Evolutionary conservation across 805 yeast species (phyloP), one percentile per base, ranked within the genome.

Genomic region (Ogataea philodendri): DNA sequence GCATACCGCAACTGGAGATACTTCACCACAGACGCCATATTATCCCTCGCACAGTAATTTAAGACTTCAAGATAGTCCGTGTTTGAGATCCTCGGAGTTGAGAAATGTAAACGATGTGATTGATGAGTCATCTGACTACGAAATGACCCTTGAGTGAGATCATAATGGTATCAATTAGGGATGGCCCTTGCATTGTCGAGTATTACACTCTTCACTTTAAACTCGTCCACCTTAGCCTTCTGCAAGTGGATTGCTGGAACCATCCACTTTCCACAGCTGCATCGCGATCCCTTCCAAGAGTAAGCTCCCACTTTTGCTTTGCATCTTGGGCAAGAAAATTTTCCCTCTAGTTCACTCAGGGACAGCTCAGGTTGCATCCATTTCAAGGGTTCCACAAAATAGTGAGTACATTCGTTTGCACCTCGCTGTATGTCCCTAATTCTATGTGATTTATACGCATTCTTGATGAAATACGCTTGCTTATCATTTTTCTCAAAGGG

Each of bases 231-330:
- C 56, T 85, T 84, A 5, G 88, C 82, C 18, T 79, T 67, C 57
- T 81, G 88, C 37, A 93, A 60, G 57, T 84, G 86, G 41, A 93
- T 72, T 1, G 95, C 94, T 0, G 98, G 98, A 7, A 86, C 74
- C 70, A 90, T 81, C 98, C 98, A 93, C 50, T 76, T 78, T 3
- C 97, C 97, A 60, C 98, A 93, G 39, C 93, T 78, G 59, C 98
- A 93, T 50, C 95, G 67, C 2, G 90, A 78, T 0, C 98, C 98
- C 52, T 81, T 84, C 98, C 98, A 93, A 44, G 81, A 77, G 57
- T 88, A 93, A 0, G 86, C 88, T 9, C 98, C 98, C 2, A 93
- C 76, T 62, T 90, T 93, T 10, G 84, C 69, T 5, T 67, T 66
- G 65, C 98, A 93, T 52, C 81, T 82, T 2, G 93, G 93, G 59